phyloP scores from a whole-genome alignment of 805 yeast species.

The Candida railenensis region DNA sequence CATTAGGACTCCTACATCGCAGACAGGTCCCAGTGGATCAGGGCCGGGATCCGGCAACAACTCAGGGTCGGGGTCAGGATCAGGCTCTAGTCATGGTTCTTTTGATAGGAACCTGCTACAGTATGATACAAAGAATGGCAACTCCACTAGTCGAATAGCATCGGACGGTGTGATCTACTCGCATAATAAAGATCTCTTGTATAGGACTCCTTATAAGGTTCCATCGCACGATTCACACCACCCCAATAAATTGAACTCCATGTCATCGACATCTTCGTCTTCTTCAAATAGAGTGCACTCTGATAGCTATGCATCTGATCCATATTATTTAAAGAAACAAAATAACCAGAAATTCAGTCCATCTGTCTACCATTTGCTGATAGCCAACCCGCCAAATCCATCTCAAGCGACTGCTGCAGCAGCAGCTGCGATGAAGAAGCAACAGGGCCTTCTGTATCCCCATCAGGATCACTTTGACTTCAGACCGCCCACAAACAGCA shows the following conservation, averaged over 20 bases:
- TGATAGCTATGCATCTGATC: not conserved
- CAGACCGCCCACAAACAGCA: constrained; percentile 6
- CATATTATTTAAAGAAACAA: not conserved
- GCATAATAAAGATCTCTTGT: not conserved
- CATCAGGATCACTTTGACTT: constrained; percentile 9
- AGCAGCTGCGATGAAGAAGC: not conserved
- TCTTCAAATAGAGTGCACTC: not conserved
- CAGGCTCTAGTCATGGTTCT: not conserved
- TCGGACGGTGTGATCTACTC: constrained; percentile 23
- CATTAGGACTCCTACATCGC: constrained; percentile 6
- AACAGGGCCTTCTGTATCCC: constrained; percentile 3
- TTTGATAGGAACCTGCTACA: not conserved
- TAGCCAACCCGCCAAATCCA: not conserved
- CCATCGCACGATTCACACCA: not conserved
- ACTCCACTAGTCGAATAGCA: constrained; percentile 7
- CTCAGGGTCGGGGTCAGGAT: not conserved
- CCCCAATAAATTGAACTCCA: not conserved
- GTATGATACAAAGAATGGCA: not conserved
- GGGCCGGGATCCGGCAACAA: not conserved
- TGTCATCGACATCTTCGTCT: not conserved
- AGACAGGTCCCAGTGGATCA: not conserved
- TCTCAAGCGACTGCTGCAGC: constrained; percentile 1
- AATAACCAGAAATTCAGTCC: not conserved
- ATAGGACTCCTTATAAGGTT: not conserved
- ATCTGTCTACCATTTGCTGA: not conserved